Conservation (phyloP, 2,329 filamentous ascomycete species). For the Zalaria obscura region DNA sequence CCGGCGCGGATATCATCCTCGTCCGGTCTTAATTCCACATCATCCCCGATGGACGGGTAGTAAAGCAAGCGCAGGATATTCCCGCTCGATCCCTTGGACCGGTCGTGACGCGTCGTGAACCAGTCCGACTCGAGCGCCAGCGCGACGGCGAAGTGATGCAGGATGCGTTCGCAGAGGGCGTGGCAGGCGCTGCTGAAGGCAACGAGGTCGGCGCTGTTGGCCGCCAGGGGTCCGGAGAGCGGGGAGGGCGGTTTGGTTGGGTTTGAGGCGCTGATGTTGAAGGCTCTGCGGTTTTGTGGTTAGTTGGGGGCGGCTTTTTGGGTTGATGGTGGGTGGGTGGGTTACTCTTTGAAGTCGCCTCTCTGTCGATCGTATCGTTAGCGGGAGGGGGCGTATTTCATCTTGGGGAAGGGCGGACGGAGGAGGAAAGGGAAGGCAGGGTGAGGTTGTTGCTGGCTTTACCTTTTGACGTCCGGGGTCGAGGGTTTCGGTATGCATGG, state of each 20-base stretch:
- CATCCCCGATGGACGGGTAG: conserved; percentile 13
- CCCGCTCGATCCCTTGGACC: conserved; percentile 33
- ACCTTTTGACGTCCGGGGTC: conserved; percentile 73
- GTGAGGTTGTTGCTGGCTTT: conserved; percentile 13
- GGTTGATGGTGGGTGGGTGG: too few relatives aligned
- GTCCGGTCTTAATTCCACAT: conserved; percentile 29
- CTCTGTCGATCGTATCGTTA: conserved; percentile 30
- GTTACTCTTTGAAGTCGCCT: conserved; percentile 79
- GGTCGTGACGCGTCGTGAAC: conserved; percentile 49
- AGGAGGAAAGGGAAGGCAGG: background rate
- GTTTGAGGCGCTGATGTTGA: conserved; percentile 77
- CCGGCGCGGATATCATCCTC: conserved; percentile 65
- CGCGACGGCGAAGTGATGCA: conserved; percentile 65
- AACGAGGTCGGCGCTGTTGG: conserved; percentile 46
- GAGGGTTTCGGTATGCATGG: conserved; percentile 75
- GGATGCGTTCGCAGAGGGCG: conserved; percentile 54
- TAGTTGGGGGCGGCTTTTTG: background rate
- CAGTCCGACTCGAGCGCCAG: conserved; percentile 41
- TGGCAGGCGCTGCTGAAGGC: conserved; percentile 60
- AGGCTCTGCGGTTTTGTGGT: conserved; percentile 43
- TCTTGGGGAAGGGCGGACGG: background rate
- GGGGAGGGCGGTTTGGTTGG: conserved; percentile 57
- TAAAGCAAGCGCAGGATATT: conserved; percentile 41
- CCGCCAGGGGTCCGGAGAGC: conserved; percentile 49
- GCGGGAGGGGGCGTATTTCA: too few relatives aligned